Base-by-base conservation (phyloP, 2,329 filamentous ascomycete species). In the Dactylellina drechsleri region DNA sequence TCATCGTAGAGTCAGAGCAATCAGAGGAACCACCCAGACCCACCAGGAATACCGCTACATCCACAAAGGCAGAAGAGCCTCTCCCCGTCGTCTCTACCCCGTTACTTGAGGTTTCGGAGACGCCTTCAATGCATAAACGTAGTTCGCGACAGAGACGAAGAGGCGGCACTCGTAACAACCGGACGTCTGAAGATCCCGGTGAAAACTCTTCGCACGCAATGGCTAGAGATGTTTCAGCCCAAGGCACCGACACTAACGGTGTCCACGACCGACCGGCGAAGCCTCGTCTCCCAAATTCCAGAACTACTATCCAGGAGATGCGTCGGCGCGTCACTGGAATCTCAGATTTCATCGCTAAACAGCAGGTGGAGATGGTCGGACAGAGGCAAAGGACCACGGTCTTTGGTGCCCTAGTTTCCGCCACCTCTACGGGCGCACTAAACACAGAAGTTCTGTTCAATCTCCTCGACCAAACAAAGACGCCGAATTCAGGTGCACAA, bases 251-350 rank as follows among this genome's bases (percentile, higher is more conserved):
- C 41, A 58, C 61, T 6, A 77, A 80, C 53, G 85, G 88, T 54
- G 82, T 85, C 77, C 90, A 89, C 77, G 84, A 86, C 66, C 79
- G 54, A 80, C 81, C 78, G 84, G 84, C 70, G 88, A 87, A 79
- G 83, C 83, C 36, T 87, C 87, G 78, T 82, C 84, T 68, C 84
- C 85, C 58, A 87, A 86, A 81, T 85, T 85, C 77, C 78, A 92
- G 91, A 81, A 87, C 93, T 68, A 93, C 89, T 28, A 91, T 96
- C 89, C 90, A 90, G 73, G 93, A 97, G 80, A 93, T 96, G 88
- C 92, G 91, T 82, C 88, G 91, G 77, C 90, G 92, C 8, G 92
- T 93, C 4, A 88, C 91, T 2, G 91, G 88, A 18, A 96, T 97
- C 80, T 86, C 96, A 72, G 92, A 95, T 78, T 97, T 94, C 80